A percentile compares a stretch with the other conserved stretches of the same genome.
These are phyloP conservation scores for Ophiostoma quercus DNA, from an alignment of 2,329 filamentous ascomycete genomes.

Conservation along the genomic window DNA sequence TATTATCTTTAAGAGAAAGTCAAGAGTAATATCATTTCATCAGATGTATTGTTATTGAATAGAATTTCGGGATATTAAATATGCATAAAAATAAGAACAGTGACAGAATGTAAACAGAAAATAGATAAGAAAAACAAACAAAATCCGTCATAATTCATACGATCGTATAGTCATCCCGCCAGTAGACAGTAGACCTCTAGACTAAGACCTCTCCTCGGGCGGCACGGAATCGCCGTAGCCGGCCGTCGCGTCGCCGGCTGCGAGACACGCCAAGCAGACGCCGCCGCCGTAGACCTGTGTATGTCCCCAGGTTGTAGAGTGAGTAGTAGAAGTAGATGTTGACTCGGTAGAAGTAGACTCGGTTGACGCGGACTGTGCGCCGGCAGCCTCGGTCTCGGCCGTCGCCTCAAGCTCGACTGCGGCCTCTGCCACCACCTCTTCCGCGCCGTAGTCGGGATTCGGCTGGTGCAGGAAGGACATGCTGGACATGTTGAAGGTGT, in stretches of 20 bases:
- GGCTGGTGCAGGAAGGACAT: slow-evolving; percentile 47
- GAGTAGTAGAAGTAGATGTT: no score
- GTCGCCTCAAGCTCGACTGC: not conserved
- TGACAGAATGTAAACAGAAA: not conserved
- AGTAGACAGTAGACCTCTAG: no score
- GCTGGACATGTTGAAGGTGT: slow-evolving; percentile 13
- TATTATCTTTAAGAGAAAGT: not conserved
- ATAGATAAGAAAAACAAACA: not conserved
- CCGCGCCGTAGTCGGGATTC: slow-evolving; percentile 42
- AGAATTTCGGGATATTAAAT: not conserved
- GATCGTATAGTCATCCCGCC: not conserved
- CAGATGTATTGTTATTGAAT: not conserved
- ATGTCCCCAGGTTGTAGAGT: slow-evolving; percentile 45
- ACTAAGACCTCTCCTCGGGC: slow-evolving; percentile 38
- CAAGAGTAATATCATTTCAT: not conserved
- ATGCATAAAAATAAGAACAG: not conserved
- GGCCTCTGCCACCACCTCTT: not conserved
- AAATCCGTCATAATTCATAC: slow-evolving; percentile 10
- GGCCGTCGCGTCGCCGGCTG: slow-evolving; percentile 44
- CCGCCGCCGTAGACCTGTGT: slow-evolving; percentile 56
- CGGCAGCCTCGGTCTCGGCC: not conserved
- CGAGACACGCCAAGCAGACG: slow-evolving; percentile 51
- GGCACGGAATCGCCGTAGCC: slow-evolving; percentile 53
- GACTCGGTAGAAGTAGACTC: not conserved
- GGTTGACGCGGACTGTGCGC: no score